phyloP scores from a whole-genome alignment of 2,329 filamentous ascomycete species.

The Mycocentrospora acerina region DNA sequence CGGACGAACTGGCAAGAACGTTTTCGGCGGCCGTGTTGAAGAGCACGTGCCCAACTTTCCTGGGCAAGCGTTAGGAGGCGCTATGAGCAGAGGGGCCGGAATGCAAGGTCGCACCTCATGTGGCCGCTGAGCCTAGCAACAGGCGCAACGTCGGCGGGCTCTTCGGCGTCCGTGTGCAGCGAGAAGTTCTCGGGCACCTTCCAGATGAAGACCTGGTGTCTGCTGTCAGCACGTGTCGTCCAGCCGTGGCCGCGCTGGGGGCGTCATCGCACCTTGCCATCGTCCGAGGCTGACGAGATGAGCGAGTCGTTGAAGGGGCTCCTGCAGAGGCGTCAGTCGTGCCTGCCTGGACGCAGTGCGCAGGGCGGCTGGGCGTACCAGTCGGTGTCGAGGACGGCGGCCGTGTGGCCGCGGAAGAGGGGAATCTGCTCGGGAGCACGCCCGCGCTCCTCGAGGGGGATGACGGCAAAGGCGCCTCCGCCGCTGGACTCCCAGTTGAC shows the following conservation, averaged over 20 bases:
- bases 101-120: constrained; percentile 62
- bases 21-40: constrained; percentile 98
- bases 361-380: constrained; percentile 59
- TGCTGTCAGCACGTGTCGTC: constrained; percentile 35
- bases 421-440: constrained; percentile 91
- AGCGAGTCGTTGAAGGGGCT: constrained; percentile 94
- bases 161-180: constrained; percentile 79
- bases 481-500: constrained; percentile 99
- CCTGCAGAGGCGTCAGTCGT: constrained; percentile 53
- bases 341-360: neutral
- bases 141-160: constrained; percentile 78
- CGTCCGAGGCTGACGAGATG: constrained; percentile 91
- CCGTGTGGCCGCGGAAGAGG: constrained; percentile 93
- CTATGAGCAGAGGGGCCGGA: neutral
- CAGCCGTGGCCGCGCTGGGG: neutral
- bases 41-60: constrained; percentile 95
- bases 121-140: constrained; percentile 82
- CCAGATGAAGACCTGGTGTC: constrained; percentile 83
- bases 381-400: constrained; percentile 93
- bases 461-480: constrained; percentile 94
- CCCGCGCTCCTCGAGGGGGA: constrained; percentile 85
- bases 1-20: constrained; percentile 90
- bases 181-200: constrained; percentile 87
- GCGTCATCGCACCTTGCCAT: constrained; percentile 69
- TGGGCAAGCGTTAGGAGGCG: constrained; percentile 43